These are phyloP conservation scores for Paxillus involutus DNA, from an alignment of 768 basidiomycete genomes.

Conservation along the genomic window DNA sequence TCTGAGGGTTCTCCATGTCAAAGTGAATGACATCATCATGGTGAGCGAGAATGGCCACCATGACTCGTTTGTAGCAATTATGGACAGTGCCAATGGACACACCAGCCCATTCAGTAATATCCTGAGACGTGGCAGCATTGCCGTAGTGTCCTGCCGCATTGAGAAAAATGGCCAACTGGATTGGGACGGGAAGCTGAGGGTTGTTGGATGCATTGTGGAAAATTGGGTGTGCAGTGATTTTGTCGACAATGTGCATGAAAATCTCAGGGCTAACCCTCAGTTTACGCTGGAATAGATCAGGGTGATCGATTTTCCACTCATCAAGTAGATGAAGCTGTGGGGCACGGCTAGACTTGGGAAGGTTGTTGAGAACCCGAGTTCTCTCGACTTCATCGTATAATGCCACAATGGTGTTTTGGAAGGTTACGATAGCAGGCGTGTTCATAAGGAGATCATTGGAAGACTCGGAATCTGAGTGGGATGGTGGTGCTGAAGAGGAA, in stretches of 20 bases:
- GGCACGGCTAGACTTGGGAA: not conserved
- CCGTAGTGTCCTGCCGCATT: constrained; percentile 1
- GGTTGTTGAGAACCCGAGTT: no score
- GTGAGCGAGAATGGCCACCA: constrained; percentile 11
- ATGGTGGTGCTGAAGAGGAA: no score
- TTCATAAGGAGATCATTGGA: no score
- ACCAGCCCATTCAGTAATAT: constrained; percentile 22
- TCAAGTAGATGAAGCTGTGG: constrained; percentile 12
- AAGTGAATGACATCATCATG: constrained; percentile 16
- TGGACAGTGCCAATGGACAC: constrained; percentile 15
- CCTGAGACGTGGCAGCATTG: constrained; percentile 12
- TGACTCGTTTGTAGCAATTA: constrained; percentile 15
- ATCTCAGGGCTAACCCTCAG: constrained; percentile 24
- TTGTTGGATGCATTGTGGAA: constrained; percentile 24
- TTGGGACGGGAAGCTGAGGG: constrained; percentile 24
- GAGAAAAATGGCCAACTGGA: constrained; percentile 29
- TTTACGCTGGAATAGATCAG: constrained; percentile 21
- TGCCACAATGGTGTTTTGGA: no score
- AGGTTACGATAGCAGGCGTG: no score
- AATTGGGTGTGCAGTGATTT: constrained; percentile 24
- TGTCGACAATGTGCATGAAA: constrained; percentile 20
- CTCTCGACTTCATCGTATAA: no score
- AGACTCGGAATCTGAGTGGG: no score
- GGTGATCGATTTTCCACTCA: constrained; percentile 10
- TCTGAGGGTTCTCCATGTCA: not conserved